A percentile compares a stretch with the other conserved stretches of the same genome.
These are phyloP conservation scores for Chaetomiaceae sp. DNA, from an alignment of 2,329 filamentous ascomycete genomes.

Conservation along the genomic window DNA sequence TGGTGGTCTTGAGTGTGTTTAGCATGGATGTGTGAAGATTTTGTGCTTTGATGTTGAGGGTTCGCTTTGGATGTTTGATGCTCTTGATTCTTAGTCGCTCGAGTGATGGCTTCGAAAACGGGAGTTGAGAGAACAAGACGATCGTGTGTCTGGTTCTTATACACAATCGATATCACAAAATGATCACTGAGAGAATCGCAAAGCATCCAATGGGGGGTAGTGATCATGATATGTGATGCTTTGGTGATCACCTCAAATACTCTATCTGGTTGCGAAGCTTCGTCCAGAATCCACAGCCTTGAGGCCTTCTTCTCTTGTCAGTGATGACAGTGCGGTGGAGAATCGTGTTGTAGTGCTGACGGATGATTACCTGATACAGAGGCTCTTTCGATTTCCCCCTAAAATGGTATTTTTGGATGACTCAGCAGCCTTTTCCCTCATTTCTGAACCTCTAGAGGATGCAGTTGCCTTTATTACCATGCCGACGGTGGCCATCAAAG, in stretches of 20 bases:
- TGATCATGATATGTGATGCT: not conserved
- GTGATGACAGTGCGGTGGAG: conserved; percentile 6
- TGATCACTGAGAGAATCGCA: not conserved
- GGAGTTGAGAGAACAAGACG: conserved; percentile 22
- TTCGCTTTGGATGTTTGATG: too few species aligned
- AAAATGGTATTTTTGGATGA: not conserved
- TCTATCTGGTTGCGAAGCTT: not conserved
- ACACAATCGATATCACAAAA: too few species aligned
- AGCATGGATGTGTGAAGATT: not conserved
- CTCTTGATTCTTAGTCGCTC: conserved; percentile 8
- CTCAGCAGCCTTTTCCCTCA: not conserved
- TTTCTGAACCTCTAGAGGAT: too few species aligned
- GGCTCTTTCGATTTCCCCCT: too few species aligned
- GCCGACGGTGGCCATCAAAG: too few species aligned
- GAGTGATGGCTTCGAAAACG: conserved; percentile 28
- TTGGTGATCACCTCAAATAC: conserved; percentile 14
- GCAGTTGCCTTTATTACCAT: too few species aligned
- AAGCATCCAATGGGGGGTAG: not conserved
- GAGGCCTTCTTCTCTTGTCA: not conserved
- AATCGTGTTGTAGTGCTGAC: conserved; percentile 12
- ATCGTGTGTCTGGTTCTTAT: conserved; percentile 31
- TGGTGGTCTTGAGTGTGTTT: conserved; percentile 43
- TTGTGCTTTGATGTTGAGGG: conserved; percentile 10
- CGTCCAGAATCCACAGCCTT: not conserved
- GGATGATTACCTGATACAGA: conserved; percentile 21